Base-by-base conservation (phyloP, 2,329 filamentous ascomycete species). In the Aspergillus uvarum region DNA sequence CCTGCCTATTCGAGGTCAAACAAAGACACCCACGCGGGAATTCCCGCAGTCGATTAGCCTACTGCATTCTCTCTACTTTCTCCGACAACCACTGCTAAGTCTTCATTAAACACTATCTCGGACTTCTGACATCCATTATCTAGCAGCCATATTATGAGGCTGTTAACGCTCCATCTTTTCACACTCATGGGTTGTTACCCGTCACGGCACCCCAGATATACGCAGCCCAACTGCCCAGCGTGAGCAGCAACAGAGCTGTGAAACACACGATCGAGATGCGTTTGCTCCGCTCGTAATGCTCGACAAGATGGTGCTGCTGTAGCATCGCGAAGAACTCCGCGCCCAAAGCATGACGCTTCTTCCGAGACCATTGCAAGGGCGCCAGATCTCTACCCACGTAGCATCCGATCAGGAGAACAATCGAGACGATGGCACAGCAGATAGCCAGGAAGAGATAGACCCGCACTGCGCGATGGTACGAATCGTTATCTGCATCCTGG, bases 161-260 rank as follows among this genome's bases (percentile, higher is more conserved):
- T 16, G 11, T 11, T 1, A 35, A 5, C 32, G 32, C 32, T 35
- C 32, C 1, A 4, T 16, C 16, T 8, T 5, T 11, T 22, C 5
- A 3, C 16, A n/a, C 11, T 55, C 65, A 70, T 12, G 60, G 65
- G 60, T 82, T 81, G 57, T 84, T 79, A 0, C 81, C 82, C 0
- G 82, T 87, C 4, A 81, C 82, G 2, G 83, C 79, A 7, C 85
- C 85, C 84, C 84, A 87, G 61, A 87, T 85, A 68, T 86, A 87
- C 0, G 82, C 84, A 76, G 59, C 65, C 70, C 72, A 74, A 29
- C 66, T 76, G 0, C 85, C 85, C 10, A 84, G 32, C 0, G 83
- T 77, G 47, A 87, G 63, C 3, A 82, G 22, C 0, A 81, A 64
- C 1, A 85, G 64, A 0, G 72, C 69, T 1, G 63, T 69, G 54